Evolutionary conservation across 495 filamentous ascomycete species (phyloP).

Genomic region (Xylaria curta): DNA sequence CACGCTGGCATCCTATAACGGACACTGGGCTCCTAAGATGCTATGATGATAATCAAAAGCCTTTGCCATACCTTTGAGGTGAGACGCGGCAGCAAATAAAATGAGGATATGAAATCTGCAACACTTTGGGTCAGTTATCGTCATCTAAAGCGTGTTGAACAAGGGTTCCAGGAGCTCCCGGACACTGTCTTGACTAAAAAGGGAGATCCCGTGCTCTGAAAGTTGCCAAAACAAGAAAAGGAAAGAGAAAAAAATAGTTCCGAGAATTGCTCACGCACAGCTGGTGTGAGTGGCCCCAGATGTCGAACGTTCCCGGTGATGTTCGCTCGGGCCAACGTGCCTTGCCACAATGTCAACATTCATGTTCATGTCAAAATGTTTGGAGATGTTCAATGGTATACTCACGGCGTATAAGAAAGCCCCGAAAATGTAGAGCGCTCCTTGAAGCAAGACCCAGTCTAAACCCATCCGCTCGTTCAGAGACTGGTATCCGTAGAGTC

Average conservation of each 20-base stretch:
- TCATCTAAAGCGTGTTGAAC: too few relatives aligned
- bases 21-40: constrained; percentile 39
- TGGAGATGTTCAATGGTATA: constrained; percentile 13
- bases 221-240: too few relatives aligned
- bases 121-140: too few relatives aligned
- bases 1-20: constrained; percentile 33
- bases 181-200: too few relatives aligned
- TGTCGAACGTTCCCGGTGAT: constrained; percentile 70
- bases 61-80: constrained; percentile 66
- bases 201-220: too few relatives aligned
- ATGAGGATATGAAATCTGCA: constrained; percentile 71
- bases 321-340: constrained; percentile 67
- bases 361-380: not conserved
- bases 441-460: constrained; percentile 77
- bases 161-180: too few relatives aligned
- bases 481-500: constrained; percentile 55
- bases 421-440: constrained; percentile 83
- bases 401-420: constrained; percentile 63
- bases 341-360: constrained; percentile 36
- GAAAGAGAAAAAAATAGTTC: too few relatives aligned
- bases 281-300: constrained; percentile 81
- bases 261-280: constrained; percentile 39
- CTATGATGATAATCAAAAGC: constrained; percentile 58
- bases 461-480: constrained; percentile 77
- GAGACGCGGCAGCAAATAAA: constrained; percentile 67